Evolutionary conservation across 1,284 basidiomycete species (phyloP).

Genomic region (Omphalotus olearius): DNA sequence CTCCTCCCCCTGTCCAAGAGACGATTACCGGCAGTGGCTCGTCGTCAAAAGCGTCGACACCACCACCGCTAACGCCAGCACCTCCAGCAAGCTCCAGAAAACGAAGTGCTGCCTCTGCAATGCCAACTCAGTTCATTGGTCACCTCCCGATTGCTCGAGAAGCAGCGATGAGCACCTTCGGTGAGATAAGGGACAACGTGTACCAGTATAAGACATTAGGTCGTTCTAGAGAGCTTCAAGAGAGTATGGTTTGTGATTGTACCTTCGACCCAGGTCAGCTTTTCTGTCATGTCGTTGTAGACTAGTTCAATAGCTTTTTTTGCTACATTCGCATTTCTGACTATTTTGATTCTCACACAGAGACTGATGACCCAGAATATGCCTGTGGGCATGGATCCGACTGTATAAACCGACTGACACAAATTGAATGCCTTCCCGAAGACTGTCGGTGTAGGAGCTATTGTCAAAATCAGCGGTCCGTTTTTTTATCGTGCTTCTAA

Average conservation of each 20-base stretch:
- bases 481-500: constrained; percentile 13
- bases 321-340: constrained; percentile 10
- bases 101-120: constrained; percentile 17
- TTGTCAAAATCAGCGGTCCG: constrained; percentile 93
- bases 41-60: constrained; percentile 13
- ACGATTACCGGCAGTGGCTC: constrained; percentile 10
- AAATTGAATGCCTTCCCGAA: constrained; percentile 88
- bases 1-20: background rate
- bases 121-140: constrained; percentile 63
- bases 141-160: constrained; percentile 75
- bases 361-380: constrained; percentile 46
- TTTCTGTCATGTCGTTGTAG: constrained; percentile 16
- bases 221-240: constrained; percentile 80
- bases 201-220: constrained; percentile 91
- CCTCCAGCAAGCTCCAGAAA: constrained; percentile 28
- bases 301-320: constrained; percentile 11
- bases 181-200: constrained; percentile 72
- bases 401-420: constrained; percentile 97
- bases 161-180: constrained; percentile 73
- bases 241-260: constrained; percentile 95
- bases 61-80: constrained; percentile 23
- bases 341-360: background rate
- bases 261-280: constrained; percentile 76
- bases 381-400: constrained; percentile 90
- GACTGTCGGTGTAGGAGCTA: constrained; percentile 83